Conservation (phyloP, 352 stramenopile species). For the Thraustochytrium striatum region DNA sequence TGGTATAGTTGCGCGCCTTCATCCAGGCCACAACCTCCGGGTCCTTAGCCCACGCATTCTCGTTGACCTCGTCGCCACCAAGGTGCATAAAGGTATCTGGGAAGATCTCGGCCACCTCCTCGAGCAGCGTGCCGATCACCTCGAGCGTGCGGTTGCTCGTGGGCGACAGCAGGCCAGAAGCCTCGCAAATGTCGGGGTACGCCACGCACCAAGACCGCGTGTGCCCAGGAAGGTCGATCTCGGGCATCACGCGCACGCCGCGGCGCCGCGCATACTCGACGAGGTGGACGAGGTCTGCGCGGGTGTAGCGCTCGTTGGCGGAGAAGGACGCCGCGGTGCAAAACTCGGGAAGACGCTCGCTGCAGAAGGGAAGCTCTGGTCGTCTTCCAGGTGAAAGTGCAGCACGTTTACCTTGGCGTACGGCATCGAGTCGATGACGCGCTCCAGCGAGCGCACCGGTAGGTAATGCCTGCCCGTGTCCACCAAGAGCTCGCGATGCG, state of each 20-base stretch:
- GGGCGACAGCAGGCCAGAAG: conserved; percentile 36
- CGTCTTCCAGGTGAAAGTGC: conserved; percentile 60
- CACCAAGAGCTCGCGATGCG: conserved; percentile 66
- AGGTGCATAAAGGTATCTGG: conserved; percentile 63
- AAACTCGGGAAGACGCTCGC: conserved; percentile 48
- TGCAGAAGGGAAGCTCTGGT: conserved; percentile 57
- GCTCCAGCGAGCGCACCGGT: conserved; percentile 54
- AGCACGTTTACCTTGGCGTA: conserved; percentile 60
- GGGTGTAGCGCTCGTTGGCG: conserved; percentile 56
- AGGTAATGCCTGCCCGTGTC: conserved; percentile 68
- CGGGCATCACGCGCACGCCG: conserved; percentile 63
- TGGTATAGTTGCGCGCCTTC: conserved; percentile 52
- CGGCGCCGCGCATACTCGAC: conserved; percentile 59
- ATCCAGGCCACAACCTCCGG: conserved; percentile 57
- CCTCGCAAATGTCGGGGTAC: conserved; percentile 55
- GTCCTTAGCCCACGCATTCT: conserved; percentile 56
- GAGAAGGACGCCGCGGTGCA: conserved; percentile 41
- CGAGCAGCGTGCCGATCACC: conserved; percentile 53
- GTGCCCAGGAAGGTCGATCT: conserved; percentile 68
- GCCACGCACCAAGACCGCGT: conserved; percentile 52
- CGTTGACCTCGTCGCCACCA: conserved; percentile 65
- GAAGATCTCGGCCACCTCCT: conserved; percentile 53
- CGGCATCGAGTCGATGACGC: conserved; percentile 54
- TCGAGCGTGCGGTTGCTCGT: conserved; percentile 52
- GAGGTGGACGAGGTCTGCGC: conserved; percentile 58